phyloP scores from a whole-genome alignment of 202 grass and related monocot genomes.

The Carex arenaria region DNA sequence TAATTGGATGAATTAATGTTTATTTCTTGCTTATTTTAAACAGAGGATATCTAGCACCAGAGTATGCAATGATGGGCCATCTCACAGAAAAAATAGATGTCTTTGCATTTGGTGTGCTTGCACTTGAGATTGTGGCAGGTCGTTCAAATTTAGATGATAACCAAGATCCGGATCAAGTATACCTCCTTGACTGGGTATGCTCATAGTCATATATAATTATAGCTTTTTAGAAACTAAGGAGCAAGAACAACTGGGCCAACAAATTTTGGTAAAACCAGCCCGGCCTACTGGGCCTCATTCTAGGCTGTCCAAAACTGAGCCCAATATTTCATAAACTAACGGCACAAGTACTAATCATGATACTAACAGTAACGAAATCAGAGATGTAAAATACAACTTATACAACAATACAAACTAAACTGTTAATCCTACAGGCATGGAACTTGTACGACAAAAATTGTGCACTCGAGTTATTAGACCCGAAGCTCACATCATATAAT shows the following conservation, averaged over 20 bases:
- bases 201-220: background rate
- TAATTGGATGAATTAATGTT: background rate
- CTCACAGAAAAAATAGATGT: conserved; percentile 44
- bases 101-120: conserved; percentile 41
- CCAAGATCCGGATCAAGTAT: conserved; percentile 30
- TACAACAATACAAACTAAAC: background rate
- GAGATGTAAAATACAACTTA: background rate
- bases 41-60: conserved; percentile 45
- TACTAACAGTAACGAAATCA: background rate
- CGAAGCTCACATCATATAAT: conserved; percentile 2
- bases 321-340: no score
- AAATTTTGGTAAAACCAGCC: background rate
- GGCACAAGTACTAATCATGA: background rate
- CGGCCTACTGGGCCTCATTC: background rate
- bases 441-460: conserved; percentile 23
- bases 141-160: conserved; percentile 34
- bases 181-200: conserved; percentile 46
- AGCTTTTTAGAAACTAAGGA: background rate
- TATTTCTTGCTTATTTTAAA: background rate
- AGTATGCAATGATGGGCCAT: conserved; percentile 56
- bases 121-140: conserved; percentile 36
- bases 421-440: conserved; percentile 21
- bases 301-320: background rate
- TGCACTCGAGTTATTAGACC: conserved; percentile 21
- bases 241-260: background rate